phyloP scores from a whole-genome alignment of 2,329 filamentous ascomycete species.

The Verticillium dahliae region DNA sequence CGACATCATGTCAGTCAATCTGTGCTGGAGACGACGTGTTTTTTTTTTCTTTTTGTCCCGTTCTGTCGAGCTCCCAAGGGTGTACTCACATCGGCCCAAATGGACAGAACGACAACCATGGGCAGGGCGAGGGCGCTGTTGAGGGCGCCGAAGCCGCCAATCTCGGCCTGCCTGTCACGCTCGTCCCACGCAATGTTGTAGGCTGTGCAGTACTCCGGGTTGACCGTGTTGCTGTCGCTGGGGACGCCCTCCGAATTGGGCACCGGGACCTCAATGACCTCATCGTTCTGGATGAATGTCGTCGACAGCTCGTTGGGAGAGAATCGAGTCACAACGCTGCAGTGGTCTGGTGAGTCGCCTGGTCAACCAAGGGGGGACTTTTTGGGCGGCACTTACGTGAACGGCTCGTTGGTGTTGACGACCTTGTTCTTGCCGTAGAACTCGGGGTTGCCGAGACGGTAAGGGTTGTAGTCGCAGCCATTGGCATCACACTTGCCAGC shows the following conservation, averaged over 20 bases:
- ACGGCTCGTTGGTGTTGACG: conserved; percentile 48
- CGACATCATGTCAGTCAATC: background rate
- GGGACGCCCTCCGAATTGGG: conserved; percentile 17
- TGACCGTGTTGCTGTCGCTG: conserved; percentile 33
- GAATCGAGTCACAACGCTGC: conserved; percentile 54
- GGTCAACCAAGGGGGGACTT: background rate
- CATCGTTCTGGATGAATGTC: conserved; percentile 53
- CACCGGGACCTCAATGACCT: conserved; percentile 45
- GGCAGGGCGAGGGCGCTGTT: conserved; percentile 43
- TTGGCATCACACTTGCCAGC: conserved; percentile 56
- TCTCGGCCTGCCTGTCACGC: conserved; percentile 39
- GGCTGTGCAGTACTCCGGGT: conserved; percentile 45
- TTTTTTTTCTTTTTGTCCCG: no score
- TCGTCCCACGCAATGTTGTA: conserved; percentile 48
- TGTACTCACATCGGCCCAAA: conserved; percentile 46
- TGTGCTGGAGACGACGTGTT: background rate
- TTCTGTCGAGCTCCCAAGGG: background rate
- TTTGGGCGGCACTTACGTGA: conserved; percentile 25
- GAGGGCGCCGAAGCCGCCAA: conserved; percentile 48
- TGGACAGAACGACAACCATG: conserved; percentile 56
- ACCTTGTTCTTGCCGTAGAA: conserved; percentile 55
- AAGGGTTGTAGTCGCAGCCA: conserved; percentile 63
- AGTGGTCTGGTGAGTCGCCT: background rate
- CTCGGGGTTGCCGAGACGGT: conserved; percentile 52
- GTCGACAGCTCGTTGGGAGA: conserved; percentile 48